phyloP scores from a whole-genome alignment of 768 basidiomycete species.

The Lentinula edodes region DNA sequence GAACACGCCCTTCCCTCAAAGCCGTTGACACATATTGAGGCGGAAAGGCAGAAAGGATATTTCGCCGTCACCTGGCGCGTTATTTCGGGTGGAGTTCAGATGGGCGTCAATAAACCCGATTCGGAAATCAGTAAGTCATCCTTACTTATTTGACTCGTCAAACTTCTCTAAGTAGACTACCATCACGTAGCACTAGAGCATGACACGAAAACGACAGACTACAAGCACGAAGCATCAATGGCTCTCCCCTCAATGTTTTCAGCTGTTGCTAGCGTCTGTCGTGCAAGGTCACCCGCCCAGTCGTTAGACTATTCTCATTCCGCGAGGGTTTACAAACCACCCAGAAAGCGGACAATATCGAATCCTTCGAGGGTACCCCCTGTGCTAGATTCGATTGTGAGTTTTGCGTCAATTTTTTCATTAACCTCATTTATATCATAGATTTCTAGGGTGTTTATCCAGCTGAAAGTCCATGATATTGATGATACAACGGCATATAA shows the following conservation, averaged over 20 bases:
- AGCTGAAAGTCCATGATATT: neutral
- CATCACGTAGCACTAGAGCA: neutral
- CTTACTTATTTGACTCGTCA: neutral
- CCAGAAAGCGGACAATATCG: conserved; percentile 1
- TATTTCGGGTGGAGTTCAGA: conserved; percentile 72
- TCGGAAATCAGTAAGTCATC: neutral
- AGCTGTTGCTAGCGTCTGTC: neutral
- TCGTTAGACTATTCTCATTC: neutral
- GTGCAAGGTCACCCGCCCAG: neutral
- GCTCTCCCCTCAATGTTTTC: neutral
- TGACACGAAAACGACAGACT: neutral
- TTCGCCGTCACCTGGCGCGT: conserved; percentile 73
- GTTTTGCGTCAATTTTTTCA: neutral
- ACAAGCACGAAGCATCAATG: neutral
- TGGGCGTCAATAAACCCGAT: conserved; percentile 26
- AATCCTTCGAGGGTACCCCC: neutral
- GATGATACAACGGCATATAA: too few relatives aligned
- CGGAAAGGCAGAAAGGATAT: conserved; percentile 39
- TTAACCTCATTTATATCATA: too few relatives aligned
- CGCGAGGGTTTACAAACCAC: neutral
- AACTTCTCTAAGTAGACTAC: neutral
- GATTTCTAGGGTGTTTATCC: neutral
- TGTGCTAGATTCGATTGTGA: neutral
- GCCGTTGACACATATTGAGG: conserved; percentile 25
- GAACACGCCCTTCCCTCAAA: conserved; percentile 17